Evolutionary conservation across 129 eudicot species (phyloP).

Genomic region (Saussurea involucrata): DNA sequence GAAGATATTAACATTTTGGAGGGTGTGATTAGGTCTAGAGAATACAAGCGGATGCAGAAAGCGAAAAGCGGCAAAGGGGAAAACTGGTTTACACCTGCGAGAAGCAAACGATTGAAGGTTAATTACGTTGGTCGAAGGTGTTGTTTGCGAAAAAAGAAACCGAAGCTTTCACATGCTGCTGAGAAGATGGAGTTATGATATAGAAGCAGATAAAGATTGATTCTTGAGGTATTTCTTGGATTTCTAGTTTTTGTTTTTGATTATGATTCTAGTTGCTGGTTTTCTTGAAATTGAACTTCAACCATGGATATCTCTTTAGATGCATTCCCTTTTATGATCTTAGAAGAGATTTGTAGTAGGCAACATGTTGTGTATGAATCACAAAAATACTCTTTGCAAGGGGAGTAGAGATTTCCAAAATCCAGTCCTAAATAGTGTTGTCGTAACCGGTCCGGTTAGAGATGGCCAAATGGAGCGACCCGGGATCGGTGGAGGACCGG

Average conservation of each 20-base stretch:
- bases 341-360: not conserved
- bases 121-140: constrained; percentile 42
- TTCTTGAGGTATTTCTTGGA: constrained; percentile 19
- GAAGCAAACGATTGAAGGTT: constrained; percentile 53
- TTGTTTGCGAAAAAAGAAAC: constrained; percentile 27
- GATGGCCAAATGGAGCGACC: too few relatives aligned
- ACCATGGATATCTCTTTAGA: not conserved
- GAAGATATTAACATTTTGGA: constrained; percentile 68
- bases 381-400: not conserved
- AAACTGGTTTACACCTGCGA: constrained; percentile 53
- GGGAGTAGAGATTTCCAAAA: too few relatives aligned
- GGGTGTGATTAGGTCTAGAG: constrained; percentile 66
- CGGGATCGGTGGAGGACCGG: too few relatives aligned
- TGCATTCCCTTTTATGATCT: not conserved
- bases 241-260: constrained; percentile 9
- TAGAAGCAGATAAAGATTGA: constrained; percentile 19
- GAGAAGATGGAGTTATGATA: constrained; percentile 4
- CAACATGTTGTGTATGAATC: not conserved
- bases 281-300: constrained; percentile 2
- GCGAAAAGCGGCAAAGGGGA: constrained; percentile 34
- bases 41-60: constrained; percentile 50
- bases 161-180: not conserved
- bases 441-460: too few relatives aligned
- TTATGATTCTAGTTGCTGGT: constrained; percentile 3
- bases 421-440: too few relatives aligned